Evolutionary conservation across 2,329 filamentous ascomycete genomes (phyloP).

Genomic region (Xylariomycetidae sp.): DNA sequence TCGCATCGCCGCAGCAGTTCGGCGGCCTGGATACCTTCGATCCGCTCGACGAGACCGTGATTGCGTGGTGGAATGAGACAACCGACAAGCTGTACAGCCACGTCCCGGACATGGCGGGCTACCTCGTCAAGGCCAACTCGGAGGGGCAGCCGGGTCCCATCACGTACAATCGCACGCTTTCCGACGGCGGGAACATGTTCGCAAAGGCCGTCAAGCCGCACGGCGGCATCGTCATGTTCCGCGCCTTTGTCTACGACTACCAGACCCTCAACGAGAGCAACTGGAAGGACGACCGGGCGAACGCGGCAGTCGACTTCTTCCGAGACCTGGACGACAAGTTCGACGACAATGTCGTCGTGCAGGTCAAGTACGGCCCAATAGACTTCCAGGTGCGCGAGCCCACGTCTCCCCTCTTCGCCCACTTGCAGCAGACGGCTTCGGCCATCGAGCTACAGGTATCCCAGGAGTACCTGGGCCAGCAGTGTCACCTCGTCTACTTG

Average conservation of each 20-base stretch:
- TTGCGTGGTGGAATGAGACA: constrained; percentile 58
- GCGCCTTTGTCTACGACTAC: constrained; percentile 67
- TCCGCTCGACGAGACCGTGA: constrained; percentile 55
- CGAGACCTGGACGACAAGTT: constrained; percentile 59
- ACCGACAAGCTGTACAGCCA: constrained; percentile 54
- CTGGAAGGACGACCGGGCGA: constrained; percentile 65
- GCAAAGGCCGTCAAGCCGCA: constrained; percentile 53
- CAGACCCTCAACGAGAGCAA: constrained; percentile 46
- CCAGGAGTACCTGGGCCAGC: constrained; percentile 69
- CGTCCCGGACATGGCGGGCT: constrained; percentile 65
- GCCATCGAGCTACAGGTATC: constrained; percentile 64
- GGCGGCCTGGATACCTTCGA: constrained; percentile 59
- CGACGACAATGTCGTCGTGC: constrained; percentile 65
- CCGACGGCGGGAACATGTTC: constrained; percentile 66
- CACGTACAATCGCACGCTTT: constrained; percentile 65
- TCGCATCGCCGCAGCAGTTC: constrained; percentile 56
- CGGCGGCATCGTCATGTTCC: constrained; percentile 63
- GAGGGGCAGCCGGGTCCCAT: constrained; percentile 67
- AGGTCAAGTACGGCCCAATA: constrained; percentile 71
- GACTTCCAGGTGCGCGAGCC: constrained; percentile 71
- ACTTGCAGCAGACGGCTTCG: constrained; percentile 37
- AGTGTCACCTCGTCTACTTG: constrained; percentile 64
- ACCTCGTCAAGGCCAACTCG: constrained; percentile 67
- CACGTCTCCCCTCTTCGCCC: constrained; percentile 58
- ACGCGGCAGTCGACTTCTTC: constrained; percentile 66